Evolutionary conservation across 345 rosid species (phyloP).

Genomic region (Populus nigra): DNA sequence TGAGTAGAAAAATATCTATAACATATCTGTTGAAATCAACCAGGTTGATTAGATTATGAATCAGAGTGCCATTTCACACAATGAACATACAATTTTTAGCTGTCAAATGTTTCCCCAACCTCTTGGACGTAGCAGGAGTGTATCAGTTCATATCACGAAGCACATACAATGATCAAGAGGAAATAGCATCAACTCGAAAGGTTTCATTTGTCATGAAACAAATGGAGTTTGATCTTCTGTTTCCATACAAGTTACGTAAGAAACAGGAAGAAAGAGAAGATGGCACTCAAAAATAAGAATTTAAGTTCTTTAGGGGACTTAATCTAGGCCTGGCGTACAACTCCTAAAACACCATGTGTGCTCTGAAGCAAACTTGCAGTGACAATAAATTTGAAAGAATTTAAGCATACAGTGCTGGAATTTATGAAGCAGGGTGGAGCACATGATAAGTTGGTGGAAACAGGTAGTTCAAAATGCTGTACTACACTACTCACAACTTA

Average conservation of each 20-base stretch:
- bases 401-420: background rate
- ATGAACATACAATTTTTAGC: too few relatives aligned
- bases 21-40: too few relatives aligned
- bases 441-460: background rate
- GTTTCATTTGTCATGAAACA: too few relatives aligned
- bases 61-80: too few relatives aligned
- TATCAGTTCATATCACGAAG: too few relatives aligned
- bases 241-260: background rate
- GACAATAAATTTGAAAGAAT: background rate
- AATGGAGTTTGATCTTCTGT: too few relatives aligned
- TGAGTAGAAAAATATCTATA: too few relatives aligned
- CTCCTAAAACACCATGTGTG: background rate
- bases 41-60: too few relatives aligned
- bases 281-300: background rate
- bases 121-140: too few relatives aligned
- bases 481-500: slow-evolving; percentile 22
- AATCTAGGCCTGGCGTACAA: background rate
- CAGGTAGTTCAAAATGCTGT: background rate
- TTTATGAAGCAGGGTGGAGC: background rate
- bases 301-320: background rate
- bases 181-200: too few relatives aligned
- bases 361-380: background rate
- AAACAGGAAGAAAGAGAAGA: background rate
- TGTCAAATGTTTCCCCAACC: too few relatives aligned
- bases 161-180: too few relatives aligned